phyloP scores from a whole-genome alignment of 2,329 filamentous ascomycete genomes.

The Phyllosticta citrichinensis region DNA sequence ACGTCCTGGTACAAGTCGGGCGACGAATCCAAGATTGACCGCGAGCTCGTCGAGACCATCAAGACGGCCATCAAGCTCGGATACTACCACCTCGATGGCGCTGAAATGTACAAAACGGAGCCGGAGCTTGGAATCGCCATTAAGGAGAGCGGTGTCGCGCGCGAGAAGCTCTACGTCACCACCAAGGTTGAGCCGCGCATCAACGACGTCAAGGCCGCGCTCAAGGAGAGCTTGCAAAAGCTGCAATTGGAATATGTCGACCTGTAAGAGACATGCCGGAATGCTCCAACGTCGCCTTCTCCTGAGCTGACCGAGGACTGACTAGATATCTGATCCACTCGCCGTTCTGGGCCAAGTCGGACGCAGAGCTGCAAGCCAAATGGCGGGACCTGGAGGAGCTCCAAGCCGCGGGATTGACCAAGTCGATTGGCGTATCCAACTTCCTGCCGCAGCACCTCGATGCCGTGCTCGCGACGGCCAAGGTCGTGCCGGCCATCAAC shows the following conservation, averaged over 20 bases:
- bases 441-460: slow-evolving; percentile 47
- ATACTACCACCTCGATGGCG: slow-evolving; percentile 64
- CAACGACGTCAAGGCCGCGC: slow-evolving; percentile 44
- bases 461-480: slow-evolving; percentile 42
- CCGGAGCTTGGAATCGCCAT: slow-evolving; percentile 40
- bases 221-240: slow-evolving; percentile 49
- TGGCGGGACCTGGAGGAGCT: slow-evolving; percentile 53
- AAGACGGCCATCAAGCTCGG: slow-evolving; percentile 59
- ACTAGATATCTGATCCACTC: slow-evolving; percentile 50
- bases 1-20: slow-evolving; percentile 53
- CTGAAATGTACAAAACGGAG: slow-evolving; percentile 51
- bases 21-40: slow-evolving; percentile 43
- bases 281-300: neutral
- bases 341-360: slow-evolving; percentile 47
- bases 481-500: slow-evolving; percentile 51
- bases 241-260: slow-evolving; percentile 53
- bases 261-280: slow-evolving; percentile 33
- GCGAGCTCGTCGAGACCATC: slow-evolving; percentile 44
- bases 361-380: slow-evolving; percentile 44
- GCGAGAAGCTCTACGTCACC: slow-evolving; percentile 41
- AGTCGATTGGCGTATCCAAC: slow-evolving; percentile 53
- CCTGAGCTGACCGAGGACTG: neutral
- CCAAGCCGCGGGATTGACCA: slow-evolving; percentile 46
- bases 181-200: slow-evolving; percentile 47
- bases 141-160: slow-evolving; percentile 33